Evolutionary conservation across 163 green algal species (phyloP).

Genomic region (Chloromonas sp.): DNA sequence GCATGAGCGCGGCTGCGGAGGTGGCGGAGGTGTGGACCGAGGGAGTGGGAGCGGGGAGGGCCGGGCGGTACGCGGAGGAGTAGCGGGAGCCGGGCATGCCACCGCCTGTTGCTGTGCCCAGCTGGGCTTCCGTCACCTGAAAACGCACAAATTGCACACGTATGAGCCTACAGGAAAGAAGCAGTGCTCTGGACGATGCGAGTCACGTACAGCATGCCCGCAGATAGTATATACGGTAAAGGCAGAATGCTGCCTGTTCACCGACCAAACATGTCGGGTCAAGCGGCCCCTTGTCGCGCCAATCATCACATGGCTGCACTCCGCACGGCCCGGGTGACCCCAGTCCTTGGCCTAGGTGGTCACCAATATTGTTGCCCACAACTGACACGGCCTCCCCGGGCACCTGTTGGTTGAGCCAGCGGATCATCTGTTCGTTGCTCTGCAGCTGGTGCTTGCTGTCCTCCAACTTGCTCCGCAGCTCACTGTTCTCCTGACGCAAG

Average conservation of each 20-base stretch:
- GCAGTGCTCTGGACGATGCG: neutral
- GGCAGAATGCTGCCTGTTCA: too few relatives aligned
- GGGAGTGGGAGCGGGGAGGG: neutral
- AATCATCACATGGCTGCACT: too few relatives aligned
- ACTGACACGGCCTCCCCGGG: too few relatives aligned
- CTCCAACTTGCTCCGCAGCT: slow-evolving; percentile 61
- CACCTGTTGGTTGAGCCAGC: slow-evolving; percentile 85
- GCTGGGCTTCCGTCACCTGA: slow-evolving; percentile 66
- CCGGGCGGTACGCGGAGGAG: slow-evolving; percentile 6
- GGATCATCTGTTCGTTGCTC: slow-evolving; percentile 88
- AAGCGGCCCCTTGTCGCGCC: too few relatives aligned
- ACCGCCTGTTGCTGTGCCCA: slow-evolving; percentile 22
- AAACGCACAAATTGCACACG: neutral
- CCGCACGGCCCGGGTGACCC: too few relatives aligned
- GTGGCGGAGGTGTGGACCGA: too few relatives aligned
- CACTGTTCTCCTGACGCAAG: slow-evolving; percentile 27
- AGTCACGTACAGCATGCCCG: too few relatives aligned
- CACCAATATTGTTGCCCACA: too few relatives aligned
- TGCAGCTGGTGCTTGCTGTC: slow-evolving; percentile 67
- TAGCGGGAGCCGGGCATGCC: slow-evolving; percentile 34
- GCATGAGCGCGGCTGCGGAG: neutral
- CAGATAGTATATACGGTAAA: too few relatives aligned
- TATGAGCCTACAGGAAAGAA: neutral
- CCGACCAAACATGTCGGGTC: too few relatives aligned
- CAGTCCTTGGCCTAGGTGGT: too few relatives aligned